Evolutionary conservation across 768 basidiomycete species (phyloP).

Genomic region (Lentinula lateritia): DNA sequence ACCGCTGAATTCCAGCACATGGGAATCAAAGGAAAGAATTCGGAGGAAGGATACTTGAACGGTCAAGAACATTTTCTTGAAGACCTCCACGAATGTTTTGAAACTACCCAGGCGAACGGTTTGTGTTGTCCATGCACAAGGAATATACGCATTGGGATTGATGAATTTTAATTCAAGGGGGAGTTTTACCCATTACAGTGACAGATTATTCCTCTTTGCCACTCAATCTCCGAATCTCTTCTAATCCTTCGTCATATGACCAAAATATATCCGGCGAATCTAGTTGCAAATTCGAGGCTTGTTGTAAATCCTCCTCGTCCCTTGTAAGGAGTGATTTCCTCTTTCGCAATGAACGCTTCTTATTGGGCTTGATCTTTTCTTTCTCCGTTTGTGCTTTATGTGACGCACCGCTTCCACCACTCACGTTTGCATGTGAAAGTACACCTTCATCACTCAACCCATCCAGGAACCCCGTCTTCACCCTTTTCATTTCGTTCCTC

Average conservation of each 20-base stretch:
- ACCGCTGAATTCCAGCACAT: not conserved
- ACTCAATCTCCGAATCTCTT: slow-evolving; percentile 61
- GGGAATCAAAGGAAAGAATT: not conserved
- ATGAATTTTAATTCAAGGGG: too few species aligned
- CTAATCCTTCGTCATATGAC: slow-evolving; percentile 67
- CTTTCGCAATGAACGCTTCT: not conserved
- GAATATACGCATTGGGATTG: too few species aligned
- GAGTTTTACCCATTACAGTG: not conserved
- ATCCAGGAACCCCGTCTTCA: slow-evolving; percentile 35
- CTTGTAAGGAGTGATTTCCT: not conserved
- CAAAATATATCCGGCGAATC: slow-evolving; percentile 39
- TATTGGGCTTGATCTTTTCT: not conserved
- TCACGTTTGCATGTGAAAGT: not conserved
- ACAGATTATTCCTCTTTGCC: slow-evolving; percentile 44
- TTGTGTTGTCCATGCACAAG: too few species aligned
- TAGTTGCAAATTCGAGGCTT: not conserved
- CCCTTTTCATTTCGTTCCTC: slow-evolving; percentile 47
- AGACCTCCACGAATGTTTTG: too few species aligned
- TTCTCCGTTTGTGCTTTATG: not conserved
- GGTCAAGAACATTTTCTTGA: too few species aligned
- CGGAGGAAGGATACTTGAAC: not conserved
- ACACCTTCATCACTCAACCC: slow-evolving; percentile 1
- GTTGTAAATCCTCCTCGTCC: not conserved
- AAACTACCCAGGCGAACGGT: too few species aligned
- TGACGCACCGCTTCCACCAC: not conserved